Conservation (phyloP, 805 yeast genomes). For the Millerozyma miso region DNA sequence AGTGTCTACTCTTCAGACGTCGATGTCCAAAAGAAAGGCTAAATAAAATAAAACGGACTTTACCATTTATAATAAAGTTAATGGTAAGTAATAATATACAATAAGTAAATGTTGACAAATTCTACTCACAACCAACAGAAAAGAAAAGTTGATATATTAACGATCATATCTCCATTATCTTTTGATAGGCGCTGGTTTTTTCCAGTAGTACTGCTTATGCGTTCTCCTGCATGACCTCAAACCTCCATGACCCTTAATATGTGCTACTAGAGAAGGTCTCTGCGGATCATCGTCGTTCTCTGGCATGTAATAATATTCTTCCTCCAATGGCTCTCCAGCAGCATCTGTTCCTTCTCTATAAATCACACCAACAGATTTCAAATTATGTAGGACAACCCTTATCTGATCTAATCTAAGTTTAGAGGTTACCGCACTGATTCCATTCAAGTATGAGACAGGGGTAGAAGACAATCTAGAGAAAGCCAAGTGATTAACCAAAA, state of each 20-base stretch:
- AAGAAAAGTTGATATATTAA: no score
- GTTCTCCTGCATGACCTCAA: slow-evolving; percentile 87
- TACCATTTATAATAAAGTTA: not conserved
- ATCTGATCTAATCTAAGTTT: slow-evolving; percentile 41
- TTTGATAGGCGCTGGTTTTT: slow-evolving; percentile 50
- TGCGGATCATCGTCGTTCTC: slow-evolving; percentile 74
- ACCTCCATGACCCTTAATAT: slow-evolving; percentile 74
- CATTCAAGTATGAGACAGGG: slow-evolving; percentile 67
- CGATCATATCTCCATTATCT: slow-evolving; percentile 16
- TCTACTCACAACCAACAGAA: no score
- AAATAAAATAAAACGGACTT: slow-evolving; percentile 2
- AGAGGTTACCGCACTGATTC: slow-evolving; percentile 55
- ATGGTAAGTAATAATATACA: not conserved
- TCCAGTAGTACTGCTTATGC: slow-evolving; percentile 86
- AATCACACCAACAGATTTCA: slow-evolving; percentile 78
- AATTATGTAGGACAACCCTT: slow-evolving; percentile 39
- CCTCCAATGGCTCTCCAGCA: slow-evolving; percentile 90
- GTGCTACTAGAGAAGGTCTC: slow-evolving; percentile 66
- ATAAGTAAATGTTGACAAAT: no score
- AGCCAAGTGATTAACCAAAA: slow-evolving; percentile 80
- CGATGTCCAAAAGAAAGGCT: slow-evolving; percentile 8
- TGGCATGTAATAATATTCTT: slow-evolving; percentile 86
- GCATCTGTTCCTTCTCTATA: slow-evolving; percentile 92
- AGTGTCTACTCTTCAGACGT: slow-evolving; percentile 5
- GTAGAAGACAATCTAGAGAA: slow-evolving; percentile 85